phyloP scores from a whole-genome alignment of 179 eudicot genomes.

The Dionaea muscipula region DNA sequence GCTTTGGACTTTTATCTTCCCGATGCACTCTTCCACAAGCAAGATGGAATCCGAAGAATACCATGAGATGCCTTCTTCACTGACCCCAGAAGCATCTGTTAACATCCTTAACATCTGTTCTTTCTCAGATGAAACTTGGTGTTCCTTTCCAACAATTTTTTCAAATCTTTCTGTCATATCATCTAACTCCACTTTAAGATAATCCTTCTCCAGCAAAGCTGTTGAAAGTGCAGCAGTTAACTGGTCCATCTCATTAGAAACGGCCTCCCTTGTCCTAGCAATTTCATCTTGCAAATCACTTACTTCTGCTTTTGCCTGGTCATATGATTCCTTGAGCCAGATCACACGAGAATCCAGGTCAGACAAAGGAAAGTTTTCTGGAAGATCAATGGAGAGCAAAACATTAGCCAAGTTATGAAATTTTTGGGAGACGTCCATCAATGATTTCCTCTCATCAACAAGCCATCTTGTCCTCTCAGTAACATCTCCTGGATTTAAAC shows the following conservation, averaged over 20 bases:
- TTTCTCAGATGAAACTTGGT: slow-evolving; percentile 46
- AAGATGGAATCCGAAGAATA: slow-evolving; percentile 23
- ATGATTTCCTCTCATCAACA: slow-evolving; percentile 46
- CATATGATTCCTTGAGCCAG: slow-evolving; percentile 61
- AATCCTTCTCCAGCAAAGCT: slow-evolving; percentile 48
- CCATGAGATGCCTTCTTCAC: slow-evolving; percentile 14
- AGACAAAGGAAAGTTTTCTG: slow-evolving; percentile 43
- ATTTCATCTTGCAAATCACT: slow-evolving; percentile 39
- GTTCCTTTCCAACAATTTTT: slow-evolving; percentile 30
- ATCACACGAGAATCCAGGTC: slow-evolving; percentile 48
- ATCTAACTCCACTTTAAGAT: slow-evolving; percentile 44
- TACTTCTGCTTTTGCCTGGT: slow-evolving; percentile 38
- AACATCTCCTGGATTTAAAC: slow-evolving; percentile 35
- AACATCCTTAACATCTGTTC: slow-evolving; percentile 37
- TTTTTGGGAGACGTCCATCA: slow-evolving; percentile 38
- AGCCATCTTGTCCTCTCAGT: slow-evolving; percentile 56
- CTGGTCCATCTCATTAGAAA: slow-evolving; percentile 37
- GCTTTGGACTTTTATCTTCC: slow-evolving; percentile 35
- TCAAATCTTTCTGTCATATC: slow-evolving; percentile 35
- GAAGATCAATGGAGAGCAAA: slow-evolving; percentile 47
- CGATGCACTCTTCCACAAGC: slow-evolving; percentile 46
- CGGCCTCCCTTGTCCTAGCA: slow-evolving; percentile 30
- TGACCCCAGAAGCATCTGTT: slow-evolving; percentile 50
- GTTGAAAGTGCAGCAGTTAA: slow-evolving; percentile 38
- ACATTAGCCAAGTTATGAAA: slow-evolving; percentile 41